Percentiles rank a stretch among this genome's conserved stretches.
Conservation (phyloP, 2,329 filamentous ascomycete genomes). For the Alternaria sp. region DNA sequence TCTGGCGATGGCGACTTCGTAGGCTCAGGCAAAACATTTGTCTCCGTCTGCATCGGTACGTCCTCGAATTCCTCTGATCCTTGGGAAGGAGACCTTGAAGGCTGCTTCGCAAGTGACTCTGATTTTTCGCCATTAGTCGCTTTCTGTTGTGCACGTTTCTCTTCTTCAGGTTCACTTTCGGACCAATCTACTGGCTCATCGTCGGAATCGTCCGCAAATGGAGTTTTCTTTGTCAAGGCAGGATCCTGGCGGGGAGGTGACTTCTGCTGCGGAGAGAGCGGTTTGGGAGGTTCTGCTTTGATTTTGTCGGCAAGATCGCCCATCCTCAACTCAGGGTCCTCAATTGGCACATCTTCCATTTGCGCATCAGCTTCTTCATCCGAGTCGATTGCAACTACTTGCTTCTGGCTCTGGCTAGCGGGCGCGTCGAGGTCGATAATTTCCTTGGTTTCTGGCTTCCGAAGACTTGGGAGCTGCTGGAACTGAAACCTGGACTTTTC, state of each 20-base stretch:
- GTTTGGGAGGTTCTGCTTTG: constrained; percentile 52
- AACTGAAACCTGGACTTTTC: constrained; percentile 68
- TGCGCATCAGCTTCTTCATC: constrained; percentile 60
- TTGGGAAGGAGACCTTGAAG: constrained; percentile 54
- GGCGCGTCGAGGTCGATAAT: constrained; percentile 58
- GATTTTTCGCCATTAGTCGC: not conserved
- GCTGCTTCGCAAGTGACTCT: constrained; percentile 39
- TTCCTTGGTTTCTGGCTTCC: constrained; percentile 62
- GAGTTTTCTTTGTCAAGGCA: constrained; percentile 24
- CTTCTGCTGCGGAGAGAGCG: constrained; percentile 27
- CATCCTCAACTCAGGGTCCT: constrained; percentile 48
- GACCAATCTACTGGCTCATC: constrained; percentile 61
- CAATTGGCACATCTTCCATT: constrained; percentile 45
- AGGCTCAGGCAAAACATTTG: constrained; percentile 17
- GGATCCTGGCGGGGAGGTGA: constrained; percentile 32
- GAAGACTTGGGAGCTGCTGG: constrained; percentile 65
- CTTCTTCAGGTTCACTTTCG: constrained; percentile 57
- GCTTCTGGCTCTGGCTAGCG: constrained; percentile 54
- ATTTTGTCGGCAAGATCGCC: constrained; percentile 56
- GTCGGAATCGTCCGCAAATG: constrained; percentile 44
- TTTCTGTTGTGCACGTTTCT: constrained; percentile 13
- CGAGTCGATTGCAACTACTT: constrained; percentile 69
- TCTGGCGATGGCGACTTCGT: constrained; percentile 57
- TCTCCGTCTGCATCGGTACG: constrained; percentile 39
- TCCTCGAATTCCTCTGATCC: constrained; percentile 63